These are phyloP conservation scores for Saccharum spontaneum DNA, from an alignment of 176 grass and related monocot species.

Conservation along the genomic window DNA sequence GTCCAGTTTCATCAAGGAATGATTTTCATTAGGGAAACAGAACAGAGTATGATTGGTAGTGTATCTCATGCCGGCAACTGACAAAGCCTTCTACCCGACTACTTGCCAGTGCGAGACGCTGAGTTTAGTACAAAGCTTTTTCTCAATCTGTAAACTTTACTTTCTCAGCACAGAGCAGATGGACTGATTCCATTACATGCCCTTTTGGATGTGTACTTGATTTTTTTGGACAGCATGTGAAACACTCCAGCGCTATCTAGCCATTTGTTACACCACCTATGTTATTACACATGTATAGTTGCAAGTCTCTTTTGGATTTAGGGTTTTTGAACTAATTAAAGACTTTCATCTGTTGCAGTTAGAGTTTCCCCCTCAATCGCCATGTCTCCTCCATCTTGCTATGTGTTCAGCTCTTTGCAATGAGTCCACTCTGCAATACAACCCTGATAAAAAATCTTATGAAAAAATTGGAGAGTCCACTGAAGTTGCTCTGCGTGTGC, in stretches of 20 bases:
- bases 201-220: neutral
- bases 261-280: neutral
- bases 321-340: constrained; percentile 31
- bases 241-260: neutral
- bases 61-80: neutral
- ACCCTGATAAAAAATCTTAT: constrained; percentile 90
- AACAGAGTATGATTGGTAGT: neutral
- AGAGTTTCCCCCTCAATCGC: constrained; percentile 93
- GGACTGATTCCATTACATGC: neutral
- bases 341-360: constrained; percentile 65
- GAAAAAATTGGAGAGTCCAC: constrained; percentile 99
- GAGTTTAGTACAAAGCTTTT: constrained; percentile 23
- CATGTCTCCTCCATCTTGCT: constrained; percentile 96
- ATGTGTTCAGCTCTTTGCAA: constrained; percentile 99
- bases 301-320: constrained; percentile 5
- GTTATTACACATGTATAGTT: neutral
- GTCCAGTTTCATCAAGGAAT: neutral
- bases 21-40: neutral
- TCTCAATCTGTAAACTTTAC: neutral
- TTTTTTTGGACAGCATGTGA: neutral
- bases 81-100: constrained; percentile 22
- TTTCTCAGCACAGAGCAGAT: neutral
- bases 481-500: constrained; percentile 93
- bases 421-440: constrained; percentile 93
- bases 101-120: neutral